Evolutionary conservation across 352 stramenopile genomes (phyloP).

Genomic region (Pelagophyceae sp.): DNA sequence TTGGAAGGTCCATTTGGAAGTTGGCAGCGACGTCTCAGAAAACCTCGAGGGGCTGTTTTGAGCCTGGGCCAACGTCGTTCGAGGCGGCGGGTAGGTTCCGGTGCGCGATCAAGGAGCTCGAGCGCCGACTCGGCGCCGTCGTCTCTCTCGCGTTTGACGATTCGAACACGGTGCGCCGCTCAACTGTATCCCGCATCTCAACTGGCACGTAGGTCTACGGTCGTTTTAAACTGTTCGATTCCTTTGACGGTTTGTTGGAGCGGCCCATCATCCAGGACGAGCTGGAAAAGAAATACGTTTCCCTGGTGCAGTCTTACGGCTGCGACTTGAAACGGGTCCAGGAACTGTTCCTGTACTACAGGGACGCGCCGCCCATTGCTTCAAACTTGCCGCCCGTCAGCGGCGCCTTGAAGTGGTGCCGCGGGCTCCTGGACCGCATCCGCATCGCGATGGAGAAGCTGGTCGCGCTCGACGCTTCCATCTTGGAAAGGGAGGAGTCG

Average conservation of each 20-base stretch:
- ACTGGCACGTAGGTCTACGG: too few species aligned
- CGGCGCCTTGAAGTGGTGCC: conserved; percentile 87
- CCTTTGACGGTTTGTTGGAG: conserved; percentile 86
- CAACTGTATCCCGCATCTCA: too few species aligned
- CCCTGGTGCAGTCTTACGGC: conserved; percentile 87
- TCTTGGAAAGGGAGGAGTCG: conserved; percentile 92
- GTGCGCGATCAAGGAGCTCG: conserved; percentile 94
- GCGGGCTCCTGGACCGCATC: conserved; percentile 85
- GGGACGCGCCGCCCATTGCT: conserved; percentile 79
- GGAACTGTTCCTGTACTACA: conserved; percentile 85
- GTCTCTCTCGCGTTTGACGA: conserved; percentile 93
- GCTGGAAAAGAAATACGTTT: conserved; percentile 93
- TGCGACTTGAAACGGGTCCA: conserved; percentile 91
- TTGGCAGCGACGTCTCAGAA: too few species aligned
- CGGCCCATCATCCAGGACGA: conserved; percentile 90
- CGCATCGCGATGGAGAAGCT: conserved; percentile 94
- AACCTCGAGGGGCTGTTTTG: too few species aligned
- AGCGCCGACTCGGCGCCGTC: conserved; percentile 87
- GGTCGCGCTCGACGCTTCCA: conserved; percentile 83
- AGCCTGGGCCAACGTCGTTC: too few species aligned
- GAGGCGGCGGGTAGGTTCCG: too few species aligned
- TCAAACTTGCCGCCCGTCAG: conserved; percentile 89
- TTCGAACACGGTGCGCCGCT: conserved; percentile 86
- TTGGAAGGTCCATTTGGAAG: too few species aligned
- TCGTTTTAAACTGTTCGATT: conserved; percentile 94